These are phyloP conservation scores for Penicillium maclennaniae DNA, from an alignment of 495 filamentous ascomycete genomes.

Conservation along the genomic window DNA sequence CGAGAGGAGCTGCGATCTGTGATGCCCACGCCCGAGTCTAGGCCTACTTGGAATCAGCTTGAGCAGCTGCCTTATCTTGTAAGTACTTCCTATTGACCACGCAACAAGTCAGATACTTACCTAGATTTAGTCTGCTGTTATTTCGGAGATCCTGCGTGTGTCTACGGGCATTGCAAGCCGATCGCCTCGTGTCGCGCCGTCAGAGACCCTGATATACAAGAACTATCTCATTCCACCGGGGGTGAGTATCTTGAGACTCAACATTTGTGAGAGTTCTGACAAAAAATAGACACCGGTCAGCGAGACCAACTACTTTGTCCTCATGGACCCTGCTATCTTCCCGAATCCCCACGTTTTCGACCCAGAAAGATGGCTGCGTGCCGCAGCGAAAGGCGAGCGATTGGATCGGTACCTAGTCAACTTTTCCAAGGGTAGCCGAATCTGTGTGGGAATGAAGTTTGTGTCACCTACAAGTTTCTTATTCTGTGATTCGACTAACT, in stretches of 20 bases:
- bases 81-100: too few relatives aligned
- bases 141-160: constrained; percentile 47
- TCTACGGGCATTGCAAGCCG: constrained; percentile 38
- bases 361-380: constrained; percentile 48
- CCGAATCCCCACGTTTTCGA: constrained; percentile 43
- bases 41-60: too few relatives aligned
- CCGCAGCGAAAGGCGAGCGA: constrained; percentile 25
- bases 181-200: constrained; percentile 39
- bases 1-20: too few relatives aligned
- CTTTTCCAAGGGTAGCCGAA: constrained; percentile 41
- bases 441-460: constrained; percentile 42
- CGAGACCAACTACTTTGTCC: constrained; percentile 42
- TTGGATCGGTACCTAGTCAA: constrained; percentile 37
- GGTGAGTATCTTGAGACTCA: constrained; percentile 12
- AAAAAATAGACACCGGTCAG: constrained; percentile 39
- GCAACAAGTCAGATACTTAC: too few relatives aligned
- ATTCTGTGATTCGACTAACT: constrained; percentile 5
- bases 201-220: constrained; percentile 39
- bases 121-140: constrained; percentile 29
- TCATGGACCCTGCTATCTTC: constrained; percentile 46
- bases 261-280: constrained; percentile 10
- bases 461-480: constrained; percentile 4
- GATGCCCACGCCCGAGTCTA: too few relatives aligned
- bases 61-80: too few relatives aligned
- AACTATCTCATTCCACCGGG: constrained; percentile 31